Evolutionary conservation across 495 filamentous ascomycete genomes (phyloP), one percentile per base, ranked within the genome.

Genomic region (Aspergillus wentii): DNA sequence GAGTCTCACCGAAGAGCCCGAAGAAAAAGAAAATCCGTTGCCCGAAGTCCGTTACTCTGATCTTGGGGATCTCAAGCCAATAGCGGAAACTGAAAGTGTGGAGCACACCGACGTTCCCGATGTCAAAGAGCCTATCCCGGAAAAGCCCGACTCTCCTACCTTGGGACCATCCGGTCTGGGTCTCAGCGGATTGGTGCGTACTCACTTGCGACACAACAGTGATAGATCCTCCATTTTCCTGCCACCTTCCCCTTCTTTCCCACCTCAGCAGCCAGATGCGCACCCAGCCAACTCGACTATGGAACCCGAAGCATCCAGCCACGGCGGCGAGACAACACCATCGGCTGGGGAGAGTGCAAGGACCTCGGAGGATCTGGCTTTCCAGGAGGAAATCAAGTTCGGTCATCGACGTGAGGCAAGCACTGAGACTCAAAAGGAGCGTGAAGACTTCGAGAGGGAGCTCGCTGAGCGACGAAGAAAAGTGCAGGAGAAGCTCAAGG

Each of bases 201-300:
- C 88, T 40, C 94, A 97, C 61, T 72, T 99, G 10, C 83, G 92
- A 16, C 77, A 77, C 10, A 78, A 84, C 35, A 97, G 92, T 61
- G 82, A 82, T 38, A 68, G 74, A 27, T 95, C 89, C 16, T 91
- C 88, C 0, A 71, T 92, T 30, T 86, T 81, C 54, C 80, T 72
- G 25, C 64, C 66, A 8, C 62, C 62, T 25, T 69, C 74, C 3
- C 61, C 64, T 19, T 50, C 51, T n/a, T 43, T 57, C 5, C 40
- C 64, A 7, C 30, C 43, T n/a, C n/a, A n/a, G n/a, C n/a, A n/a
- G n/a, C n/a, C n/a, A n/a, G n/a, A n/a, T n/a, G n/a, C n/a, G 42
- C 5, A 42, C 5, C 28, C 30, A n/a, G 13, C 13, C 10, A 40
- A 14, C 18, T 17, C 34, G 14, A 10, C 35, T 6, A n/a, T 8